Conservation (phyloP, 805 yeast species). For the Pichia paraexigua region DNA sequence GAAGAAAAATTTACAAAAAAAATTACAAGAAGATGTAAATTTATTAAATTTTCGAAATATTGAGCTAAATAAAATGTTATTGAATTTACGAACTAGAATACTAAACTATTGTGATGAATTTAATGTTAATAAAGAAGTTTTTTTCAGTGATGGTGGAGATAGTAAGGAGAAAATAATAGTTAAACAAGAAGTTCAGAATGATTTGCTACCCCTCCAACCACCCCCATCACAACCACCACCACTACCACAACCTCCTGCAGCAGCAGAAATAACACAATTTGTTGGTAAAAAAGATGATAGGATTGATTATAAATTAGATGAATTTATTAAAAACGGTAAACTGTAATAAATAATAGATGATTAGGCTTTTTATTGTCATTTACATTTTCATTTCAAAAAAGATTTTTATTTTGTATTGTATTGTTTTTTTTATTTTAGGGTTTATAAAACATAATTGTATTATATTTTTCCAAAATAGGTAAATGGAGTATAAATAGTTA, state of each 20-base stretch:
- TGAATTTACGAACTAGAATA: neutral
- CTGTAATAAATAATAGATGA: neutral
- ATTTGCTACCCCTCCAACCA: neutral
- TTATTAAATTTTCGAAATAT: conserved; percentile 39
- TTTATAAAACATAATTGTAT: neutral
- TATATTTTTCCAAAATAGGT: neutral
- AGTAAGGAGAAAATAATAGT: neutral
- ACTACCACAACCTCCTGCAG: no score
- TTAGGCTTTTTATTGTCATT: no score
- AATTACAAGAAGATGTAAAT: conserved; percentile 53
- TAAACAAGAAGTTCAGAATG: neutral
- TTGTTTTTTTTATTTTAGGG: neutral
- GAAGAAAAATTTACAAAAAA: conserved; percentile 71
- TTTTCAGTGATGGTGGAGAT: neutral
- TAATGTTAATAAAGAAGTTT: neutral
- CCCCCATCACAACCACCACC: neutral
- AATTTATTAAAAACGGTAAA: neutral
- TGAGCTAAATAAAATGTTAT: conserved; percentile 29
- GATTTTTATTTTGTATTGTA: neutral
- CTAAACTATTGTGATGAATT: conserved; percentile 1
- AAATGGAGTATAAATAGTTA: no score
- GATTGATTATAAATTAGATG: neutral
- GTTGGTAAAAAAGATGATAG: neutral
- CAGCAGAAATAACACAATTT: no score
- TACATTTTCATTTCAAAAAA: no score